phyloP scores from a whole-genome alignment of 345 rosid species.

The Lenwebbia sp. region DNA sequence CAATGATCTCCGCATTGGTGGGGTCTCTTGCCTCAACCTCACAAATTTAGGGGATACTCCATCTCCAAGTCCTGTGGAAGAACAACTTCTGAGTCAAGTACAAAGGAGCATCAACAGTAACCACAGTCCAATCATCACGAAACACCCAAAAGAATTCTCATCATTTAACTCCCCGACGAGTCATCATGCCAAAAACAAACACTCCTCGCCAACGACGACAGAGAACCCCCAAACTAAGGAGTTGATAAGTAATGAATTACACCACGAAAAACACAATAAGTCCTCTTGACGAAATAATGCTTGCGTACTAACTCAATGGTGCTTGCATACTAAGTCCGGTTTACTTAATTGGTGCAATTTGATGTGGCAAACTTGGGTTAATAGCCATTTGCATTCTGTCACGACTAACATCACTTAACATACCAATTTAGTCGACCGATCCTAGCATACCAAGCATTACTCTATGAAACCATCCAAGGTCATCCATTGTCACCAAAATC shows the following conservation, averaged over 20 bases:
- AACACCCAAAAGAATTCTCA: neutral
- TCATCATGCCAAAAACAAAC: neutral
- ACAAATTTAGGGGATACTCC: neutral
- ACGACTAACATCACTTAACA: neutral
- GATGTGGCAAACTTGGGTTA: neutral
- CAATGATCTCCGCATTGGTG: neutral
- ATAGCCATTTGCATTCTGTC: neutral
- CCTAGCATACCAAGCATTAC: neutral
- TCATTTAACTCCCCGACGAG: neutral
- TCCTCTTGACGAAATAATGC: neutral
- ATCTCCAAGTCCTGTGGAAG: neutral
- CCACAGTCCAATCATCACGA: neutral
- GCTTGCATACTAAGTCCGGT: neutral
- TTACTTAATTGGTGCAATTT: neutral
- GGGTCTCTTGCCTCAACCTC: neutral
- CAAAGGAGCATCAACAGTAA: neutral
- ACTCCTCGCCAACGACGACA: accelerated
- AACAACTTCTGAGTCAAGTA: neutral
- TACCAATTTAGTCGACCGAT: neutral
- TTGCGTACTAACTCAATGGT: neutral
- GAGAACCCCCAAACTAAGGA: neutral
- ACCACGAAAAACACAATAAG: neutral
- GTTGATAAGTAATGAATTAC: neutral
- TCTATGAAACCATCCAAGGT: neutral
- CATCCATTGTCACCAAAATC: neutral